Evolutionary conservation across 148 eudicot genomes (phyloP).

Genomic region (Spergularia marina): DNA sequence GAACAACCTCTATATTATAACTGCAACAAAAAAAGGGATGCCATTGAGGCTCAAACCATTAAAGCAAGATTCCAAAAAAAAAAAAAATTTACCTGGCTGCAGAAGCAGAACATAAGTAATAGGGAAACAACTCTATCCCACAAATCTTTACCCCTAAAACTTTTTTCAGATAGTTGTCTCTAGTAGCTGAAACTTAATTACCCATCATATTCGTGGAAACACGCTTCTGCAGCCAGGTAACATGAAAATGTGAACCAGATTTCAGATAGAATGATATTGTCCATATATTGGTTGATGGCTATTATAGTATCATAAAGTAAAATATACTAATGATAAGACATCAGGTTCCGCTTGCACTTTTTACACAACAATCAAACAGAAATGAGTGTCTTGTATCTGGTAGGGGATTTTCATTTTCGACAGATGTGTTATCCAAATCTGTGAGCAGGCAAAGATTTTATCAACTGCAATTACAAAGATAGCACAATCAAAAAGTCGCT

Average conservation of each 20-base stretch:
- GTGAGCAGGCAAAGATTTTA: neutral
- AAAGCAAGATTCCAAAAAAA: neutral
- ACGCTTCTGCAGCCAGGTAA: constrained; percentile 3
- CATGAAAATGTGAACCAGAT: neutral
- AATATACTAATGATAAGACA: neutral
- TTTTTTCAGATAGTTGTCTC: neutral
- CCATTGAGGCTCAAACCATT: neutral
- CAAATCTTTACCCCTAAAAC: neutral
- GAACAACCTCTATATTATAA: neutral
- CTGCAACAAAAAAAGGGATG: neutral
- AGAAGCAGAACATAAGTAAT: neutral
- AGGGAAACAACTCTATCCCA: neutral
- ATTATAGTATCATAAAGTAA: neutral
- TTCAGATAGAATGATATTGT: neutral
- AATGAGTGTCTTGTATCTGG: neutral
- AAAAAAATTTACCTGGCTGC: too few species aligned
- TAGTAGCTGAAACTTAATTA: neutral
- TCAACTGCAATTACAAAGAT: neutral
- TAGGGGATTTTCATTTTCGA: neutral
- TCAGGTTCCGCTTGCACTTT: neutral
- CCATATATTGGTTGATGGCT: neutral
- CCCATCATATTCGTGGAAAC: neutral
- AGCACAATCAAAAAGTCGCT: neutral
- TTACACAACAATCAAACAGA: neutral
- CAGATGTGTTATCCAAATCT: neutral